These are phyloP conservation scores for Tranzscheliella williamsii DNA, from an alignment of 1,284 basidiomycete genomes.

Conservation along the genomic window DNA sequence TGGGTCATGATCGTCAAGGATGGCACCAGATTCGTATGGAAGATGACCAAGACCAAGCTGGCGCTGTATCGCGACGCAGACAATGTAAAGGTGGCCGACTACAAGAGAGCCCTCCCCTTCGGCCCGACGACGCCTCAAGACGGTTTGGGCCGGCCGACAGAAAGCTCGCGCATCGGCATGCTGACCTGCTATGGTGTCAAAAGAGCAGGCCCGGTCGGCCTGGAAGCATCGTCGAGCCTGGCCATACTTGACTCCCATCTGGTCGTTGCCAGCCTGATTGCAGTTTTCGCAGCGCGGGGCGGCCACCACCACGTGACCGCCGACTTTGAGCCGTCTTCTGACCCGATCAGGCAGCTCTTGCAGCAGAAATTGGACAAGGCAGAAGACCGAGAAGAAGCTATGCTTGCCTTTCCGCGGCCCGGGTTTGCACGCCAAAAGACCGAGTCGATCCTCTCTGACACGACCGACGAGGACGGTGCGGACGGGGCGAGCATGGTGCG, in stretches of 20 bases:
- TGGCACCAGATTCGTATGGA: conserved; percentile 17
- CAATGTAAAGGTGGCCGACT: conserved; percentile 21
- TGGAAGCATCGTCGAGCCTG: background rate
- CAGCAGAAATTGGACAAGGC: conserved; percentile 7
- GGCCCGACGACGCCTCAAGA: background rate
- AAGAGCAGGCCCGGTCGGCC: no score
- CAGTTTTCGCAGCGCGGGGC: conserved; percentile 17
- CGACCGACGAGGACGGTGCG: conserved; percentile 29
- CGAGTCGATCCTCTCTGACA: conserved; percentile 33
- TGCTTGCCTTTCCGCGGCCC: conserved; percentile 27
- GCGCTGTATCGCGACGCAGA: conserved; percentile 17
- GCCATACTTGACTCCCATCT: conserved; percentile 13
- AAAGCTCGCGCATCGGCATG: conserved; percentile 11
- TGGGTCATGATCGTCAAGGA: conserved; percentile 34
- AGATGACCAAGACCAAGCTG: conserved; percentile 23
- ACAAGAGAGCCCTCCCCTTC: conserved; percentile 9
- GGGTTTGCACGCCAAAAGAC: conserved; percentile 19
- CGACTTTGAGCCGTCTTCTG: conserved; percentile 13
- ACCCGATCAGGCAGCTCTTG: conserved; percentile 12
- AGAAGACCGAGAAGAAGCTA: conserved; percentile 20
- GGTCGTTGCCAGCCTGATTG: conserved; percentile 18
- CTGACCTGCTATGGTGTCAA: conserved; percentile 8
- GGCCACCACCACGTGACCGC: conserved; percentile 17
- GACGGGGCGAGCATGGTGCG: no score
- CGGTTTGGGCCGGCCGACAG: background rate